Evolutionary conservation across 148 eudicot genomes (phyloP).

Genomic region (Rhododendron molle): DNA sequence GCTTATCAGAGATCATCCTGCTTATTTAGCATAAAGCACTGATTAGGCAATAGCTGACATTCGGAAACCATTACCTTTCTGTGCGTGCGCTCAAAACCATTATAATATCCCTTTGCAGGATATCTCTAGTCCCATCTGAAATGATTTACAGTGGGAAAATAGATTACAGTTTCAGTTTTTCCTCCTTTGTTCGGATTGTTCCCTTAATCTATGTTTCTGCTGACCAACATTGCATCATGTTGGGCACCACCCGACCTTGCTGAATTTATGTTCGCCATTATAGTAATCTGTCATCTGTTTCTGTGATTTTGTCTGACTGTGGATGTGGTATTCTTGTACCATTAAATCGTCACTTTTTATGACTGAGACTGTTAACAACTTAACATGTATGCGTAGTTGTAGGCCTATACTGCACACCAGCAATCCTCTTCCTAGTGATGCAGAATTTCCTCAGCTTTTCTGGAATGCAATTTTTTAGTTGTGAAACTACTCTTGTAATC

Average conservation of each 20-base stretch:
- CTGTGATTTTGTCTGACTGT: not conserved
- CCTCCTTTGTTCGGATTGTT: not conserved
- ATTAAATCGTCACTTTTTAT: not conserved
- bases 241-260: not conserved
- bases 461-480: not conserved
- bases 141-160: not conserved
- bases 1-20: not conserved
- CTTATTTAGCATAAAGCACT: not conserved
- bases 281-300: not conserved
- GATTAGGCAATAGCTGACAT: not conserved
- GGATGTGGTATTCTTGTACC: not conserved
- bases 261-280: not conserved
- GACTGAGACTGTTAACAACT: too few species aligned
- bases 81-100: not conserved
- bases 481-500: not conserved
- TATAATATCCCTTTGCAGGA: not conserved
- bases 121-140: not conserved
- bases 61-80: not conserved
- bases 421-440: not conserved
- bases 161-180: not conserved
- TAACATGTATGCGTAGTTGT: not conserved
- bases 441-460: not conserved
- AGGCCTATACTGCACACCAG: not conserved
- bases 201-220: not conserved
- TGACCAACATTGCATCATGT: not conserved